These are phyloP conservation scores for Mycena alexandri DNA, from an alignment of 768 basidiomycete genomes.

Conservation along the genomic window DNA sequence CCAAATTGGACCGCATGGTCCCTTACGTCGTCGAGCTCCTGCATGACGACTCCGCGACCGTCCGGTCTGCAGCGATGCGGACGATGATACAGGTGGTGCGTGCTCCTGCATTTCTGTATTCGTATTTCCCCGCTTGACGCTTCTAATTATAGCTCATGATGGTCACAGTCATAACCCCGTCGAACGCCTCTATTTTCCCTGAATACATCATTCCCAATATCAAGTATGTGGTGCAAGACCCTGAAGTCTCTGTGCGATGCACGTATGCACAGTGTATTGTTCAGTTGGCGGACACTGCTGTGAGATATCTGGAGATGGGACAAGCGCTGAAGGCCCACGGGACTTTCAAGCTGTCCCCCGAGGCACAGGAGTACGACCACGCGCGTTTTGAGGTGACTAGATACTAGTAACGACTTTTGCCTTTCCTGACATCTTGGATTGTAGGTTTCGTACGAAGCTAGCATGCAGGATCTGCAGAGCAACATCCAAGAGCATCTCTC, in stretches of 20 bases:
- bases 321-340: constrained; percentile 91
- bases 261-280: constrained; percentile 89
- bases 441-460: constrained; percentile 89
- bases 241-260: constrained; percentile 85
- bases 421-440: no score
- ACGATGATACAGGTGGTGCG: constrained; percentile 88
- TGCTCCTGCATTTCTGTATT: constrained; percentile 32
- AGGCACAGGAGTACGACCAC: constrained; percentile 80
- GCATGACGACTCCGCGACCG: constrained; percentile 86
- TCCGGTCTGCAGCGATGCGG: constrained; percentile 83
- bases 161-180: constrained; percentile 89
- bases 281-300: constrained; percentile 86
- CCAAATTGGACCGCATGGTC: constrained; percentile 92
- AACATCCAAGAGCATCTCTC: constrained; percentile 91
- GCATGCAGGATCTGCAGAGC: constrained; percentile 86
- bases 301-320: constrained; percentile 92
- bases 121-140: constrained; percentile 2
- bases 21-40: constrained; percentile 93
- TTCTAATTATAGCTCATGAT: constrained; percentile 51
- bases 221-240: constrained; percentile 83
- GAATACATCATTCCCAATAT: constrained; percentile 97
- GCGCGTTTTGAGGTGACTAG: constrained; percentile 81
- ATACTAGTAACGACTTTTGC: no score
- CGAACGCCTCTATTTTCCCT: constrained; percentile 86
- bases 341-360: constrained; percentile 70